These are phyloP conservation scores for Begonia fuchsioides DNA, from an alignment of 306 rosid genomes.

Conservation along the genomic window DNA sequence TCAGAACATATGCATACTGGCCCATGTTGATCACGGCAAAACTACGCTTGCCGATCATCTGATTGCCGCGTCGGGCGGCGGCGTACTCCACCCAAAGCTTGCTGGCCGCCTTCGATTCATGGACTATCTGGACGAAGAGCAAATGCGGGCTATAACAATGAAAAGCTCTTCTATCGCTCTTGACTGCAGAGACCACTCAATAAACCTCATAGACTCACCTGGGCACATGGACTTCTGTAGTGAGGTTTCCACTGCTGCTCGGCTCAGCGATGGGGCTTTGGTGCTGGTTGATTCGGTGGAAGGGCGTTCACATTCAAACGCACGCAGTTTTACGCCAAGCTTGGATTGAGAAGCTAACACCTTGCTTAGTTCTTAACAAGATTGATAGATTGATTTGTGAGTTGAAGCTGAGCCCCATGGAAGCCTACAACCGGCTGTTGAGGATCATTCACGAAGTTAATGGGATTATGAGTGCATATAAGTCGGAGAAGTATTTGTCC, in stretches of 20 bases:
- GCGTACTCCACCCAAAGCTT: constrained; percentile 59
- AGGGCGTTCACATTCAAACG: constrained; percentile 86
- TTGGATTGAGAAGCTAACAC: constrained; percentile 75
- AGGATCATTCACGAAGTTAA: constrained; percentile 75
- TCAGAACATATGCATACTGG: constrained; percentile 72
- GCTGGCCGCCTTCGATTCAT: constrained; percentile 78
- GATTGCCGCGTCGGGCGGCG: constrained; percentile 49
- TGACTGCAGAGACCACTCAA: constrained; percentile 19
- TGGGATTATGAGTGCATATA: constrained; percentile 62
- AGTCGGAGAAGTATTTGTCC: constrained; percentile 59
- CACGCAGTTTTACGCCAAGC: constrained; percentile 89
- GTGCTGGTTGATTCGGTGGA: constrained; percentile 80
- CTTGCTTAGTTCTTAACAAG: constrained; percentile 73
- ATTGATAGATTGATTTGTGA: constrained; percentile 72
- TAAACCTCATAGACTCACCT: constrained; percentile 82
- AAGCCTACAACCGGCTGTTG: constrained; percentile 46
- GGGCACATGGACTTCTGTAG: constrained; percentile 91
- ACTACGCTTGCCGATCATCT: constrained; percentile 88
- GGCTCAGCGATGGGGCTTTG: constrained; percentile 74
- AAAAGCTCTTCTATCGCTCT: constrained; percentile 73
- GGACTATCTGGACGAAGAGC: constrained; percentile 86
- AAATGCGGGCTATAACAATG: constrained; percentile 84
- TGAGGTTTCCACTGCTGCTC: constrained; percentile 88
- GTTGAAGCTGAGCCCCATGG: constrained; percentile 50
- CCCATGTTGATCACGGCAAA: constrained; percentile 93